Evolutionary conservation across 768 basidiomycete genomes (phyloP).

Genomic region (Lactarius pseudohatsudake): DNA sequence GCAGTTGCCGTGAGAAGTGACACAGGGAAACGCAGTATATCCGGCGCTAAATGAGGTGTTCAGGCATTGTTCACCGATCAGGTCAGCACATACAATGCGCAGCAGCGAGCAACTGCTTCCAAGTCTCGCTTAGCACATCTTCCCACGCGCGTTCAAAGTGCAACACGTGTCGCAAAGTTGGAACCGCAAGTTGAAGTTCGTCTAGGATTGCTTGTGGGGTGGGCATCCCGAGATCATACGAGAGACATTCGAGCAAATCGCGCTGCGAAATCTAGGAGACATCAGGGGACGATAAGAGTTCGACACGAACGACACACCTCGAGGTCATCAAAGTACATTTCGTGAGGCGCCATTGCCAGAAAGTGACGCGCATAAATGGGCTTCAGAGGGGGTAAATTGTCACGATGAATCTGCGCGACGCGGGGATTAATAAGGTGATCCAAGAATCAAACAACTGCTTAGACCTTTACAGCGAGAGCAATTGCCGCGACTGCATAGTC

Average conservation of each 20-base stretch:
- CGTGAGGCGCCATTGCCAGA: constrained; percentile 24
- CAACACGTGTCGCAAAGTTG: constrained; percentile 18
- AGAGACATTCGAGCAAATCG: constrained; percentile 22
- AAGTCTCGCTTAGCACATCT: constrained; percentile 13
- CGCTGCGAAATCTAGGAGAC: constrained; percentile 21
- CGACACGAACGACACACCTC: constrained; percentile 18
- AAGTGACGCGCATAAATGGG: constrained; percentile 27
- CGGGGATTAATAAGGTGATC: not conserved
- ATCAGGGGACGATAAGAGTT: not conserved
- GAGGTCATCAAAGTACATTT: constrained; percentile 23
- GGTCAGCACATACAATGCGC: constrained; percentile 20
- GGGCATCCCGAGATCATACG: constrained; percentile 22
- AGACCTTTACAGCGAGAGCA: constrained; percentile 28
- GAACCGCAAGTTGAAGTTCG: constrained; percentile 21
- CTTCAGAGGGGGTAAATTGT: constrained; percentile 19
- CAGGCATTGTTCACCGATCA: not conserved
- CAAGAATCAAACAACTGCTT: not conserved
- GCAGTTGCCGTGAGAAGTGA: constrained; percentile 27
- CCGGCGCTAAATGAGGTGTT: constrained; percentile 17
- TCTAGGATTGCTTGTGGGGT: constrained; percentile 27
- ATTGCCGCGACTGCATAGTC: constrained; percentile 29
- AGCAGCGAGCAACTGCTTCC: constrained; percentile 23
- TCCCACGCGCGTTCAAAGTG: constrained; percentile 15
- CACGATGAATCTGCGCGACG: constrained; percentile 24
- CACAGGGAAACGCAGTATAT: constrained; percentile 22